phyloP scores from a whole-genome alignment of 768 basidiomycete species.

The Lactifluus piperatus region DNA sequence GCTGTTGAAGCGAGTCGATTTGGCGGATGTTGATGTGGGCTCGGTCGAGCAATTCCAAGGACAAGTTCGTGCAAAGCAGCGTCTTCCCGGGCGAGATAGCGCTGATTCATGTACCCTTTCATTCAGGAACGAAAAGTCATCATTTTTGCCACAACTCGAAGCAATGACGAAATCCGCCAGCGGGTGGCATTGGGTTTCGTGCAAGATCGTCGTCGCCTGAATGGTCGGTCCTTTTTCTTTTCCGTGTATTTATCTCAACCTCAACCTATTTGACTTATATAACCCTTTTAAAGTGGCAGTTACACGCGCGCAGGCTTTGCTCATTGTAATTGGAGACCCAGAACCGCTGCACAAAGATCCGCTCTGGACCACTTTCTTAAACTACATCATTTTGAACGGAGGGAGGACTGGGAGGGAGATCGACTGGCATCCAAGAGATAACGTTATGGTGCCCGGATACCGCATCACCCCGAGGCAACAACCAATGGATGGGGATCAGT shows the following conservation, averaged over 20 bases:
- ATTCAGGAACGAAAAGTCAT: slow-evolving; percentile 31
- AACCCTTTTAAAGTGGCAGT: slow-evolving; percentile 43
- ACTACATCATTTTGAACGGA: slow-evolving; percentile 39
- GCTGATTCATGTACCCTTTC: not conserved
- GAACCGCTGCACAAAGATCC: slow-evolving; percentile 47
- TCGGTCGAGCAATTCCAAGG: slow-evolving; percentile 36
- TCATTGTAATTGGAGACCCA: slow-evolving; percentile 57
- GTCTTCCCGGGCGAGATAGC: not conserved
- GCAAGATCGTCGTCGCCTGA: slow-evolving; percentile 30
- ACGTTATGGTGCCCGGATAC: not conserved
- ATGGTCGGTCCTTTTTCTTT: slow-evolving; percentile 26
- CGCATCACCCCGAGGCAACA: not conserved
- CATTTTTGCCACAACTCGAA: slow-evolving; percentile 33
- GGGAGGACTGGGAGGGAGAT: slow-evolving; percentile 44
- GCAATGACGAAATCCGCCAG: slow-evolving; percentile 16
- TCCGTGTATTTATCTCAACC: no score
- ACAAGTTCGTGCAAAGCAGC: slow-evolving; percentile 24
- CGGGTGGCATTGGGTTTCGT: slow-evolving; percentile 31
- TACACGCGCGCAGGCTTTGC: slow-evolving; percentile 54
- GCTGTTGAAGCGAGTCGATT: slow-evolving; percentile 16
- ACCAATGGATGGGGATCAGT: not conserved
- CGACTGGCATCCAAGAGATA: slow-evolving; percentile 29
- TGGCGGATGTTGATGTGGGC: slow-evolving; percentile 27
- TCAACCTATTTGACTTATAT: not conserved
- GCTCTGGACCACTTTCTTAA: slow-evolving; percentile 52